phyloP scores from a whole-genome alignment of 768 basidiomycete species.

The Amanita phalloides region DNA sequence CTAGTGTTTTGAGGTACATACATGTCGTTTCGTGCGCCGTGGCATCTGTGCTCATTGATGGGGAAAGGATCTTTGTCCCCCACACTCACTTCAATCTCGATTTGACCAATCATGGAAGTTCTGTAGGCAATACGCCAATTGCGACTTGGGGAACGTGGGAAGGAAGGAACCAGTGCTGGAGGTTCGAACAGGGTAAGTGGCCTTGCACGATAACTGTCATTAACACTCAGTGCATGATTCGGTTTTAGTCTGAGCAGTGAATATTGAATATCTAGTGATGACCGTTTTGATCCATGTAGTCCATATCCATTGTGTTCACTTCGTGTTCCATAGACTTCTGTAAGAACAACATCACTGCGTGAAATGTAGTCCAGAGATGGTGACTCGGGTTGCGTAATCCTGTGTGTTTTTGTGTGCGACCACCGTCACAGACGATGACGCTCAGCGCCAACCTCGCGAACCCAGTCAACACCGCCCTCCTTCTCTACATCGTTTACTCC shows the following conservation, averaged over 20 bases:
- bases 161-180: conserved; percentile 6
- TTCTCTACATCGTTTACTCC: conserved; percentile 71
- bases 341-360: no score
- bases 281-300: no score
- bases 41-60: neutral
- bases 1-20: conserved; percentile 12
- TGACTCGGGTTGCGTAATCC: no score
- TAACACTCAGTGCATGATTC: neutral
- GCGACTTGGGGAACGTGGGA: conserved; percentile 3
- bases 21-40: neutral
- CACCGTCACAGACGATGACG: neutral
- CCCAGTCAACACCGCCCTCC: conserved; percentile 69
- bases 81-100: conserved; percentile 4
- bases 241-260: neutral
- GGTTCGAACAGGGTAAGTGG: neutral
- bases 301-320: no score
- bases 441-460: conserved; percentile 39
- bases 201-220: neutral
- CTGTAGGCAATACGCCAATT: neutral
- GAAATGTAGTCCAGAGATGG: no score
- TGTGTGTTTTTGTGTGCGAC: neutral
- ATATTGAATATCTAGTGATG: no score
- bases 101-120: conserved; percentile 1
- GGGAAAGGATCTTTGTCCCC: conserved; percentile 3
- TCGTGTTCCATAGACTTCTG: no score